Evolutionary conservation across 495 filamentous ascomycete genomes (phyloP), one percentile per base, ranked within the genome.

Genomic region (Daldinia concentrica): DNA sequence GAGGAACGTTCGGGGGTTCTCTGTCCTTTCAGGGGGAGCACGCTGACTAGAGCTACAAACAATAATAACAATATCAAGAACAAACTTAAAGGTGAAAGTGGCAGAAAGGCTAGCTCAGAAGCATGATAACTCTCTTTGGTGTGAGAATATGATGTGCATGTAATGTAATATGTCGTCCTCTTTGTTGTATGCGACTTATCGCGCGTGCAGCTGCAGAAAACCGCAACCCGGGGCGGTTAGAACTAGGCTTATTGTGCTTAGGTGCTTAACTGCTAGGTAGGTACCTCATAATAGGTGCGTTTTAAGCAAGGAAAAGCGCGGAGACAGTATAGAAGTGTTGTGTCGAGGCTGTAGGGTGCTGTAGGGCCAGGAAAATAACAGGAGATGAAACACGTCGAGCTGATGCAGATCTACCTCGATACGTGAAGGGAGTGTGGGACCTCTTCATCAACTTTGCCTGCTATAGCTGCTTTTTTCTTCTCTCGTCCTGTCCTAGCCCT

Each of bases 381-480:
- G 58, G 62, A 73, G 65, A 41, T 69, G 62, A 69, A 62, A 73
- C 70, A 69, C 62, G 52, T 68, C 60, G 65, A 73, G 65, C 65
- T 69, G 65, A 69, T 73, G 65, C 65, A 65, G 65, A 73, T 73
- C 70, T 73, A 60, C 50, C 60, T 61, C 70, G 60, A 72, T 64
- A 56, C 61, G 64, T 62, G 52, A 58, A 54, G 66, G 69, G 70
- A 59, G 60, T 51, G 60, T 58, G 61, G 60, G 55, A 64, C 63
- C 55, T 73, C 56, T 73, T 72, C 70, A 72, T 72, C 64, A 50
- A 57, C 39, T 71, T 48, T 45, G 34, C 34, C 34, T 30, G 14
- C 30, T 43, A 3, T 64, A 37, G 37, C 43, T 34, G 15, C 5
- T 63, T 24, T 56, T 57, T 26, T 27, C 62, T 63, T 66, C 51